Evolutionary conservation across 345 rosid genomes (phyloP).

Genomic region (Cardamine resedifolia): DNA sequence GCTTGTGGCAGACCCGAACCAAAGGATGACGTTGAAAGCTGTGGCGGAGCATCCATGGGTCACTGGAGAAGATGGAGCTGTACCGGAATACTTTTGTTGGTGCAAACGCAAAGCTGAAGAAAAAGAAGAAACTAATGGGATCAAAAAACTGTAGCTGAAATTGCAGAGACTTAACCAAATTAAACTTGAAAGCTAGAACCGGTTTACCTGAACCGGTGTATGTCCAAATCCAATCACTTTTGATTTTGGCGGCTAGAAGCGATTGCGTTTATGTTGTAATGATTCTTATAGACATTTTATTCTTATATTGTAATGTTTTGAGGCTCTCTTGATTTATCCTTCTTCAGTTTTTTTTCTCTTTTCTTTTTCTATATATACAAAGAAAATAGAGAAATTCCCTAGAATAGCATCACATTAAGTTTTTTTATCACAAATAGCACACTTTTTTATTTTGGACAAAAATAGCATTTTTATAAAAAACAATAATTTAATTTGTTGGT

Average conservation of each 20-base stretch:
- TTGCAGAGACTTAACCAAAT: background rate
- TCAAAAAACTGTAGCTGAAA: background rate
- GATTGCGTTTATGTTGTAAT: background rate
- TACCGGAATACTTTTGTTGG: slow-evolving; percentile 64
- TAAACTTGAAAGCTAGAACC: background rate
- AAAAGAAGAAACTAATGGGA: background rate
- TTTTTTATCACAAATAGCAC: no score
- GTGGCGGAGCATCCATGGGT: slow-evolving; percentile 75
- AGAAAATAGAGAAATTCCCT: no score
- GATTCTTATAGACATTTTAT: background rate
- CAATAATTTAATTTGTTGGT: no score
- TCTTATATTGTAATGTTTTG: background rate
- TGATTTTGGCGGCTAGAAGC: background rate
- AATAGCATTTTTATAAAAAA: no score
- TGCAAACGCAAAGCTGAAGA: slow-evolving; percentile 54
- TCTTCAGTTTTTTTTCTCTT: background rate
- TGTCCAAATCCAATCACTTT: background rate
- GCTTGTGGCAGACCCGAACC: slow-evolving; percentile 58
- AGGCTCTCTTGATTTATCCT: background rate
- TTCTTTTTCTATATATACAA: background rate
- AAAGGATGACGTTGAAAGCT: slow-evolving; percentile 61
- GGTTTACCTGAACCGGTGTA: background rate
- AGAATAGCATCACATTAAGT: no score
- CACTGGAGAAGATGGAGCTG: slow-evolving; percentile 57
- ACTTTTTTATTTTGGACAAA: no score